Conservation (phyloP, 139 green algal genomes). For the Chlorella sp. region DNA sequence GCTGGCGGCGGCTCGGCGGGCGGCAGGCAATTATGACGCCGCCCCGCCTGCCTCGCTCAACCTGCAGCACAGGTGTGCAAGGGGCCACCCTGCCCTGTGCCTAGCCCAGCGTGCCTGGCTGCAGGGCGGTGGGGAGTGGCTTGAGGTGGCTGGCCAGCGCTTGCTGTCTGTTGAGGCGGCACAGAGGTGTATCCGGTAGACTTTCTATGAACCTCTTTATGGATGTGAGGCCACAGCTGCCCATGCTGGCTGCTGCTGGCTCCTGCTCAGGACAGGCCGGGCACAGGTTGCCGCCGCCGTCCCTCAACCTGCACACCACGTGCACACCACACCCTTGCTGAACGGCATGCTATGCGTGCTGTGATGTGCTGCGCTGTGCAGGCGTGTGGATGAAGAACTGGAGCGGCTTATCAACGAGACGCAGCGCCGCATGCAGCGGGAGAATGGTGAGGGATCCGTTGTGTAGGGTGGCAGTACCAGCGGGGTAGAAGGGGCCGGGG, state of each 20-base stretch:
- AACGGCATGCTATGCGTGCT: too few species aligned
- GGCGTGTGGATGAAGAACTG: constrained; percentile 36
- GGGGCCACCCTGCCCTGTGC: background rate
- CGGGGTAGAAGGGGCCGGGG: too few species aligned
- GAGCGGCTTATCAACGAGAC: constrained; percentile 17
- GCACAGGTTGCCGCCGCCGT: too few species aligned
- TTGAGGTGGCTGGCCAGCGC: background rate
- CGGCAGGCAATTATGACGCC: constrained; percentile 30
- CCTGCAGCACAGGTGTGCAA: constrained; percentile 27
- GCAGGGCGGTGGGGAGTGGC: too few species aligned
- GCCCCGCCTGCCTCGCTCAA: constrained; percentile 31
- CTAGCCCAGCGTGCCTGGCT: background rate
- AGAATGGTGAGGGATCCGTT: constrained; percentile 25
- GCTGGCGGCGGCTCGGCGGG: background rate
- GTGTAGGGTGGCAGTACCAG: too few species aligned
- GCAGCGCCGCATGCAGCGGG: constrained; percentile 39
- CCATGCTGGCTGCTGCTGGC: background rate
- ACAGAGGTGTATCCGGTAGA: too few species aligned
- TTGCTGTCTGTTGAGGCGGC: background rate
- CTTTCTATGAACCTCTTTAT: too few species aligned
- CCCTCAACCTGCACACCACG: too few species aligned
- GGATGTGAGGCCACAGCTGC: background rate
- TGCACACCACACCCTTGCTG: background rate
- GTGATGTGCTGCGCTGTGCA: background rate
- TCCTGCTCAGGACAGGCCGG: too few species aligned